phyloP scores from a whole-genome alignment of 495 filamentous ascomycete species.

The Oleoguttula mirabilis region DNA sequence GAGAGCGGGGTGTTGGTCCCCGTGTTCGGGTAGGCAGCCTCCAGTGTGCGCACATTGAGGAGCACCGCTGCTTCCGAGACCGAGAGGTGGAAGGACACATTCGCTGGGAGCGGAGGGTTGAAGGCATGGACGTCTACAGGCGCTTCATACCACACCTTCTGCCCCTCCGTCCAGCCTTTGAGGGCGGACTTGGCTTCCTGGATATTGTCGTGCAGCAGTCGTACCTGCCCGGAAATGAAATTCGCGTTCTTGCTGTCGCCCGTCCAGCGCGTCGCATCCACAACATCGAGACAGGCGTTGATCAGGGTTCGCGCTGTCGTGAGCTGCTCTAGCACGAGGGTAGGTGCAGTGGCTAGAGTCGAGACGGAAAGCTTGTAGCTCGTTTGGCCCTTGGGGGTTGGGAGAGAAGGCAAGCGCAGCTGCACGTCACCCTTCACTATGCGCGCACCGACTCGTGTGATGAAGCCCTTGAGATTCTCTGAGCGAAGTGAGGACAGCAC shows the following conservation, averaged over 20 bases:
- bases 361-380: slow-evolving; percentile 47
- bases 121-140: slow-evolving; percentile 41
- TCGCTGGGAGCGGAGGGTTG: slow-evolving; percentile 45
- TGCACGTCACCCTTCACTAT: slow-evolving; percentile 32
- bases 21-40: slow-evolving; percentile 38
- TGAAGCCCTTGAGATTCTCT: slow-evolving; percentile 81
- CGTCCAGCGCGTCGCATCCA: slow-evolving; percentile 62
- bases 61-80: slow-evolving; percentile 69
- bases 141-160: slow-evolving; percentile 47
- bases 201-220: slow-evolving; percentile 63
- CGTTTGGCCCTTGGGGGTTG: slow-evolving; percentile 38
- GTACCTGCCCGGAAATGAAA: slow-evolving; percentile 71
- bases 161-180: slow-evolving; percentile 43
- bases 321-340: slow-evolving; percentile 52
- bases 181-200: slow-evolving; percentile 51
- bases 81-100: slow-evolving; percentile 61
- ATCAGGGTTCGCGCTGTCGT: slow-evolving; percentile 60
- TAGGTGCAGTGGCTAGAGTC: slow-evolving; percentile 36
- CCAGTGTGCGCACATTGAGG: slow-evolving; percentile 67
- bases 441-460: slow-evolving; percentile 50
- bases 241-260: slow-evolving; percentile 43
- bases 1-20: slow-evolving; percentile 30
- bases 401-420: slow-evolving; percentile 35
- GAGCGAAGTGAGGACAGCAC: slow-evolving; percentile 77
- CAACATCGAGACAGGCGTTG: slow-evolving; percentile 62